Evolutionary conservation across 2,329 filamentous ascomycete species (phyloP), one percentile per base, ranked within the genome.

Genomic region (Aschersonia sp.): DNA sequence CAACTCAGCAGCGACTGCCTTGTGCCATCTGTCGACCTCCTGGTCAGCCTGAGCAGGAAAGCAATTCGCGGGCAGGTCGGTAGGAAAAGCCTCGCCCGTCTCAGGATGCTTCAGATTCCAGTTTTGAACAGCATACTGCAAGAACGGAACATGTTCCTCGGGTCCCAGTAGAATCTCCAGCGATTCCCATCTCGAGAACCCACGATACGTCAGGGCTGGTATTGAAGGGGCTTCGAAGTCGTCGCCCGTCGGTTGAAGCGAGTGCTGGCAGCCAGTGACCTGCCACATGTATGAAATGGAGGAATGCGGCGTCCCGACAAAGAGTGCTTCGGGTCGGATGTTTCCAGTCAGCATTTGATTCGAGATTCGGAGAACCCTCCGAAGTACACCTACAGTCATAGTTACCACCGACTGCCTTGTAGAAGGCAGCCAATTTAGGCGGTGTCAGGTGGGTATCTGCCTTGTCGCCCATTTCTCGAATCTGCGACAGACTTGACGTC

Each of bases 101-200:
- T 79, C 76, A 0, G 84, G 84, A 57, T 94, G 79, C 50, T 75
- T 77, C 50, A 97, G 73, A 37, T 79, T 73, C 76, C 88, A 96
- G 53, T 84, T 72, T 51, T 75, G 75, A 4, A 94, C 84, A 0
- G 88, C 87, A 57, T 78, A 81, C 57, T 92, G 87, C 30, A 98
- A 64, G 56, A 88, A 90, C 0, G 79, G 79, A 1, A 88, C 84
- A 66, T 97, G 89, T 57, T 94, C 86, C 55, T 92, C 83, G 0
- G 92, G 92, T 2, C 82, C 85, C 2, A 97, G 75, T 37, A 97
- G 70, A 29, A 95, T 75, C 66, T 97, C 87, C 48, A 97, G 85
- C 0, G 86, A 87, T 68, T 95, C 84, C 90, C 90, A 98, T 61
- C 87, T 81, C 42, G 90, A 85, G 63, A 94, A 98, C 41, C 92